phyloP scores from a whole-genome alignment of 805 yeast genomes.

The Sugiyamaella floridensis region DNA sequence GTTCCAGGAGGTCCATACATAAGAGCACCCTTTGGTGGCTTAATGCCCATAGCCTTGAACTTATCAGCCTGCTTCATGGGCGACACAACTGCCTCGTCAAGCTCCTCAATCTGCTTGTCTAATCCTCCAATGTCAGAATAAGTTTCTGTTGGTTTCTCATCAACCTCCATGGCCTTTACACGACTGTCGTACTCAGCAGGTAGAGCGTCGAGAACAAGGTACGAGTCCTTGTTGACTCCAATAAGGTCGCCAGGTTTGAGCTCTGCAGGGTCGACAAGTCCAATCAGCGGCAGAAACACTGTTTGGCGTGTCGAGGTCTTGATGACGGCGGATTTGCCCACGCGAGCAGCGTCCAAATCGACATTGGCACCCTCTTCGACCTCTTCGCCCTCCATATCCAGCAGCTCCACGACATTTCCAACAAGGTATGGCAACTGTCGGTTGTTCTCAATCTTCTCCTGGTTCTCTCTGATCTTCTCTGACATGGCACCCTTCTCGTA shows the following conservation, averaged over 20 bases:
- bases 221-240: constrained; percentile 96
- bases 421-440: constrained; percentile 93
- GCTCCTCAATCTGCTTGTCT: constrained; percentile 96
- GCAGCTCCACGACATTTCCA: constrained; percentile 90
- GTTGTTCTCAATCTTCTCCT: constrained; percentile 91
- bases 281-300: constrained; percentile 90
- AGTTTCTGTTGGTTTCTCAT: constrained; percentile 96
- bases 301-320: constrained; percentile 98
- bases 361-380: constrained; percentile 90
- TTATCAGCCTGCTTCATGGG: constrained; percentile 99
- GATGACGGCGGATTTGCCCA: constrained; percentile 96
- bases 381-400: constrained; percentile 75
- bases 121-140: constrained; percentile 97
- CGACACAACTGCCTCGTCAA: constrained; percentile 95
- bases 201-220: constrained; percentile 82
- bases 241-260: constrained; percentile 96
- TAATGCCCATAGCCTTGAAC: constrained; percentile 87
- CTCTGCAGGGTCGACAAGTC: constrained; percentile 85
- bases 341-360: constrained; percentile 82
- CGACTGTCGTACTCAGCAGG: constrained; percentile 97
- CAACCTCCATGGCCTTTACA: constrained; percentile 99
- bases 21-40: constrained; percentile 96
- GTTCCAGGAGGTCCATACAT: constrained; percentile 99
- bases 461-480: constrained; percentile 90
- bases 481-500: constrained; percentile 92